Evolutionary conservation across 805 yeast genomes (phyloP).

Genomic region (Lipomyces starkeyi): DNA sequence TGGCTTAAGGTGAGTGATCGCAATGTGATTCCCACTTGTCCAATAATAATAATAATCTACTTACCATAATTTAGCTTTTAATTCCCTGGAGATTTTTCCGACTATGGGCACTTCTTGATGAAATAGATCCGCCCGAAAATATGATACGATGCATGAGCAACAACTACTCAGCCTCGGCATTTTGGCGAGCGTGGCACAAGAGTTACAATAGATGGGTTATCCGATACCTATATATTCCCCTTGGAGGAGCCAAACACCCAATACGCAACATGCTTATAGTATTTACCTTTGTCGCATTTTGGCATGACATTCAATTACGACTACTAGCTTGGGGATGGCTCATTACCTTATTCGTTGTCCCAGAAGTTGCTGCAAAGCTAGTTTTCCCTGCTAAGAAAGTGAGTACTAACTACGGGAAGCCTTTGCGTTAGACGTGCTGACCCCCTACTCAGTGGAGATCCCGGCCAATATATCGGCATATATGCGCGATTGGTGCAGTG

Average conservation of each 20-base stretch:
- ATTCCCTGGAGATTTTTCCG: constrained; percentile 97
- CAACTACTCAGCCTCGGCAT: constrained; percentile 90
- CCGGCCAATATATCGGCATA: constrained; percentile 74
- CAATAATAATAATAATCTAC: not conserved
- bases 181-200: constrained; percentile 99
- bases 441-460: constrained; percentile 48
- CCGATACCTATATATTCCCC: constrained; percentile 85
- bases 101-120: constrained; percentile 90
- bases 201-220: constrained; percentile 89
- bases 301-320: constrained; percentile 96
- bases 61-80: constrained; percentile 51
- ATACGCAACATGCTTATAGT: constrained; percentile 80
- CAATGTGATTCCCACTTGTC: not conserved
- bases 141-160: constrained; percentile 96
- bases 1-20: constrained; percentile 69
- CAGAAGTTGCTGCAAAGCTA: constrained; percentile 73
- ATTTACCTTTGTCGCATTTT: constrained; percentile 92
- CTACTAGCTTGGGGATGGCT: constrained; percentile 96
- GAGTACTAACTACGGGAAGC: not conserved
- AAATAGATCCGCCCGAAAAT: constrained; percentile 95
- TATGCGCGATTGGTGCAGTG: constrained; percentile 88
- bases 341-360: constrained; percentile 81
- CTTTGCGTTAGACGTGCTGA: constrained; percentile 1
- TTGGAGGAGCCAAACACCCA: constrained; percentile 81
- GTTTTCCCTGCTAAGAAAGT: constrained; percentile 45